phyloP scores from a whole-genome alignment of 2,329 filamentous ascomycete genomes.

The Colletotrichum zoysiae region DNA sequence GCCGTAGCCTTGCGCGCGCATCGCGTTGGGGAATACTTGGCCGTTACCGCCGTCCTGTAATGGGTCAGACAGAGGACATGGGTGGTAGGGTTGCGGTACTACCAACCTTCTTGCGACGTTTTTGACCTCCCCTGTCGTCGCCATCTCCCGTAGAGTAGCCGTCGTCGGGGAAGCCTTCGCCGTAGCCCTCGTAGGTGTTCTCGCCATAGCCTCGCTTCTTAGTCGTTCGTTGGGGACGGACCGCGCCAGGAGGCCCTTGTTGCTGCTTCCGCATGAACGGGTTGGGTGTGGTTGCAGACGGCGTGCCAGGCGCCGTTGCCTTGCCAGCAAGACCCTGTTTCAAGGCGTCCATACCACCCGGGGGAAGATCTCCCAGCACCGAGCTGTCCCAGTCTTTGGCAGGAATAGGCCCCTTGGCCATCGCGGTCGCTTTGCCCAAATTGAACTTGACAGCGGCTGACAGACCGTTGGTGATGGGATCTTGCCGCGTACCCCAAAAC shows the following conservation, averaged over 20 bases:
- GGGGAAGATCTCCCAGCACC: constrained; percentile 68
- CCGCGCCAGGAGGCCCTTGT: constrained; percentile 30
- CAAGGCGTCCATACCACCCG: constrained; percentile 54
- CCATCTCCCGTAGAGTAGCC: constrained; percentile 81
- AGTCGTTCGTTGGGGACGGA: constrained; percentile 72
- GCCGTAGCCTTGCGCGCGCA: constrained; percentile 67
- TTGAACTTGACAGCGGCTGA: constrained; percentile 57
- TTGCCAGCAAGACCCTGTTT: constrained; percentile 58
- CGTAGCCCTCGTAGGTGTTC: constrained; percentile 79
- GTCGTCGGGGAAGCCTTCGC: constrained; percentile 78
- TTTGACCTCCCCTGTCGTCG: constrained; percentile 69
- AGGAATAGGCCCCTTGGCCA: constrained; percentile 69
- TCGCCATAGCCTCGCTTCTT: constrained; percentile 85
- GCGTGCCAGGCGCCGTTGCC: constrained; percentile 66
- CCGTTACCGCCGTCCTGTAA: constrained; percentile 59
- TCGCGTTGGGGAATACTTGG: constrained; percentile 57
- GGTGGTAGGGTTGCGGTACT: constrained; percentile 43
- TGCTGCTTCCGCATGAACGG: constrained; percentile 41
- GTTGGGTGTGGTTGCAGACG: constrained; percentile 52
- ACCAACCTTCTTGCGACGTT: constrained; percentile 75
- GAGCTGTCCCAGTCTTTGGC: constrained; percentile 69
- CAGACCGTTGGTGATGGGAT: constrained; percentile 68
- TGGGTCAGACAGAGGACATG: constrained; percentile 55
- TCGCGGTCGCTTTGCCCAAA: constrained; percentile 65
- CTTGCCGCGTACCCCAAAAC: constrained; percentile 51